Evolutionary conservation across 2,329 filamentous ascomycete genomes (phyloP), one percentile per base, ranked within the genome.

Genomic region (Paradendryphiella salina): DNA sequence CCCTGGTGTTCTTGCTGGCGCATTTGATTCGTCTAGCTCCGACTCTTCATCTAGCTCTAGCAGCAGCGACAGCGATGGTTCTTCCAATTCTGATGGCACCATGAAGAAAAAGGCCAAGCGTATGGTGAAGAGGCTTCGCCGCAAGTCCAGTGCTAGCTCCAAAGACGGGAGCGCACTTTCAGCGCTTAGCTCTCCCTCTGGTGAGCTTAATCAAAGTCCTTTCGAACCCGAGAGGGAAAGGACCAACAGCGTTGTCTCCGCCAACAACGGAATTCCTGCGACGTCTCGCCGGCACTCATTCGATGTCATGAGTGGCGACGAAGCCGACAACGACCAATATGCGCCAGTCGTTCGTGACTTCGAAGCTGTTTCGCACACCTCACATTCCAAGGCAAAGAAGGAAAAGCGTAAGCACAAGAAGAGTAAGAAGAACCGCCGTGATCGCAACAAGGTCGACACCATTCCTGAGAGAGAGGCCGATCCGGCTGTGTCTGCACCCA

Each of bases 1-100:
- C 37, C 92, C 92, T 17, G 92, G 92, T 57, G 86, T 94, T 0
- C 82, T 92, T 10, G 88, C 88, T 14, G 88, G 88, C 26, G 89
- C 93, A 74, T 82, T 96, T 65, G 88, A 94, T 57, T 85, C 85
- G 0, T 89, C 86, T 2, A 79, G 75, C 46, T 81, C 81, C 7
- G 69, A 71, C 44, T 85, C 84, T 7, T 76, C 73, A 4, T 74
- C 70, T 14, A 70, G 68, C 31, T 74, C 71, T 5, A 73, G 69
- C 54, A 67, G 67, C 46, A 70, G 67, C 11, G 88, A 92, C 59
- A 89, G 87, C 0, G 88, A 89, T 52, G 80, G 80, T 41, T 85
- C 84, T 5, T 82, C 81, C 3, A 82, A 81, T 3, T 66, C 87
- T 1, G 83, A 85, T 55, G 90, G 86, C 1, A 88, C 90, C 11